These are phyloP conservation scores for Cyberlindnera maritima DNA, from an alignment of 805 yeast genomes.

Conservation along the genomic window DNA sequence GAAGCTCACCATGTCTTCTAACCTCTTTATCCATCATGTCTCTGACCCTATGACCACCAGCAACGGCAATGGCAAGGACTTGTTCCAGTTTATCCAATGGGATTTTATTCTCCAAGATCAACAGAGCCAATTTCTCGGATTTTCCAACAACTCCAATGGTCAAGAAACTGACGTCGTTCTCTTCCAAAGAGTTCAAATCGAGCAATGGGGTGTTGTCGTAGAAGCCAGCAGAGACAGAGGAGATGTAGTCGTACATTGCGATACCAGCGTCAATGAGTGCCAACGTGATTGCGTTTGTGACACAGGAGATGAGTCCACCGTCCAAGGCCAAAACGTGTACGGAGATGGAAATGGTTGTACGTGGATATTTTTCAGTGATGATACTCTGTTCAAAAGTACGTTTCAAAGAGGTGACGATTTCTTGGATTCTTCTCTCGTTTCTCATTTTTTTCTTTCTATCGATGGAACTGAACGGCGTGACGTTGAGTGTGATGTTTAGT, in stretches of 20 bases:
- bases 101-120: constrained; percentile 78
- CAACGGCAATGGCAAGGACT: constrained; percentile 75
- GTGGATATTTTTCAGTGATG: constrained; percentile 70
- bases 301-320: constrained; percentile 79
- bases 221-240: constrained; percentile 76
- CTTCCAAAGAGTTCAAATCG: constrained; percentile 82
- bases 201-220: constrained; percentile 75
- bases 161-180: constrained; percentile 73
- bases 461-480: constrained; percentile 78
- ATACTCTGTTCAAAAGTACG: constrained; percentile 75
- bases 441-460: constrained; percentile 69
- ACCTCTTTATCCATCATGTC: constrained; percentile 85
- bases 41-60: constrained; percentile 81
- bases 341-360: constrained; percentile 75
- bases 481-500: constrained; percentile 59
- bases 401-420: constrained; percentile 62
- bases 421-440: constrained; percentile 68
- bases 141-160: constrained; percentile 86
- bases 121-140: constrained; percentile 71
- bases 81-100: constrained; percentile 79
- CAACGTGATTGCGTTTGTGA: constrained; percentile 82
- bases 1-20: constrained; percentile 65
- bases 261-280: constrained; percentile 95
- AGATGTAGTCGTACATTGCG: constrained; percentile 87
- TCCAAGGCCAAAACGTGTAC: constrained; percentile 84